Base-by-base conservation (phyloP, 2,329 filamentous ascomycete species). In the Penicillium digitatum region DNA sequence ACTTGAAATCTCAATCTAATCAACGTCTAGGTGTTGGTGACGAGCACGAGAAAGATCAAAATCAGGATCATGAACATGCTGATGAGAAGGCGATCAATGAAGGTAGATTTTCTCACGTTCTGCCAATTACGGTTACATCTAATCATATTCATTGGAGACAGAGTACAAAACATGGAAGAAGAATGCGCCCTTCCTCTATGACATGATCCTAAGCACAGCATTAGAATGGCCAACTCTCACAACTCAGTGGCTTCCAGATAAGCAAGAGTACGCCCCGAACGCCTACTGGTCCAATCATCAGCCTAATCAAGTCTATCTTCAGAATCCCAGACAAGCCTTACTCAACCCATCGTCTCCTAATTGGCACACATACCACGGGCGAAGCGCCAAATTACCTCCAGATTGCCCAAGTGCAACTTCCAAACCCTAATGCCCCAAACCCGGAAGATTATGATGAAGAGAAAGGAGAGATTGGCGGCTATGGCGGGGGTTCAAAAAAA, bases 151-250 rank as follows among this genome's bases (percentile, higher is more conserved):
- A 39, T 47, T 32, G 45, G 43, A 22, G 34, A 38, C 66, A 91
- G 94, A 99, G 74, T 99, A 99, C 83, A 99, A 99, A 75, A 96
- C 93, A 63, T 99, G 94, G 94, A 99, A 99, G 82, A 99, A 99
- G 81, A 99, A 99, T 76, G 90, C 89, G 62, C 92, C 94, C 3
- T 97, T 97, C 71, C 87, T 99, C 66, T 99, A 99, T 74, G 94
- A 99, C 73, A 90, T 96, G 85, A 94, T 99, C 62, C 82, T 97
- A 61, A 92, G 91, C 67, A 95, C 90, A 62, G 95, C 95, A 38
- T 80, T 99, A 55, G 92, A 96, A 70, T 99, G 94, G 94, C 94
- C 94, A 14, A 96, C 94, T 3, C 83, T 99, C 59, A 97, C 94
- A 26, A 92, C 92, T 2, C 94, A 99, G 78, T 99, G 95, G 95